Percentiles rank a stretch among this genome's conserved stretches.
phyloP scores from a whole-genome alignment of 129 eudicot genomes.

The Artemisia annua region DNA sequence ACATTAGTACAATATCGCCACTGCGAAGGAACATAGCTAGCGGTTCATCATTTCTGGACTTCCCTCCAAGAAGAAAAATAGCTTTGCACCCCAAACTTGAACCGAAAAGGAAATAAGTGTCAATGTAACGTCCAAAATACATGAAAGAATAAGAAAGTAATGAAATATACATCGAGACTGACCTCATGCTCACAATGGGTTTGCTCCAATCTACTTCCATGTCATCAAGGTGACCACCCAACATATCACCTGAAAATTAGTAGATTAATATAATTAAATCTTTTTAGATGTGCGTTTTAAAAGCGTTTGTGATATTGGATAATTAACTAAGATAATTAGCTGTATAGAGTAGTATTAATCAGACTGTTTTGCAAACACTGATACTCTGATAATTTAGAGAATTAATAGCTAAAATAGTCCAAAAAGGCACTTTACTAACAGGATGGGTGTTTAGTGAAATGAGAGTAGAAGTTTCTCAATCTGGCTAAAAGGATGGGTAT shows the following conservation, averaged over 20 bases:
- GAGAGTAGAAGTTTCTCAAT: neutral
- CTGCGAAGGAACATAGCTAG: slow-evolving; percentile 90
- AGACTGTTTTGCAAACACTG: neutral
- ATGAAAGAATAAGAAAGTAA: slow-evolving; percentile 2
- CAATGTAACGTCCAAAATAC: slow-evolving; percentile 19
- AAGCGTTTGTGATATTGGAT: neutral
- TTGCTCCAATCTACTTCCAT: slow-evolving; percentile 98
- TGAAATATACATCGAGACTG: slow-evolving; percentile 35
- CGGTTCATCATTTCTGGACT: slow-evolving; percentile 82
- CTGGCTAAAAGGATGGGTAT: neutral
- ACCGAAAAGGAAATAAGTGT: slow-evolving; percentile 1
- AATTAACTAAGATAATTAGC: slow-evolving; percentile 12
- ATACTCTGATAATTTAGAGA: neutral
- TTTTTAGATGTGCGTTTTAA: neutral
- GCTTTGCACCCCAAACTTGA: slow-evolving; percentile 95
- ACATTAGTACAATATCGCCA: slow-evolving; percentile 89
- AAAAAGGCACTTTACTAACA: no score
- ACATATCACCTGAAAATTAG: slow-evolving; percentile 74
- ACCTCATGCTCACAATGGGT: slow-evolving; percentile 97
- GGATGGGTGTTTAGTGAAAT: neutral
- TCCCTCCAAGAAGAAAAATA: slow-evolving; percentile 95
- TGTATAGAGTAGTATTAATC: neutral
- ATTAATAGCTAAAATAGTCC: neutral
- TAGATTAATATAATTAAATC: slow-evolving; percentile 3
- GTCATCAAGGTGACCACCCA: slow-evolving; percentile 98